phyloP scores from a whole-genome alignment of 2,329 filamentous ascomycete species.

The Neofusicoccum laricinum region DNA sequence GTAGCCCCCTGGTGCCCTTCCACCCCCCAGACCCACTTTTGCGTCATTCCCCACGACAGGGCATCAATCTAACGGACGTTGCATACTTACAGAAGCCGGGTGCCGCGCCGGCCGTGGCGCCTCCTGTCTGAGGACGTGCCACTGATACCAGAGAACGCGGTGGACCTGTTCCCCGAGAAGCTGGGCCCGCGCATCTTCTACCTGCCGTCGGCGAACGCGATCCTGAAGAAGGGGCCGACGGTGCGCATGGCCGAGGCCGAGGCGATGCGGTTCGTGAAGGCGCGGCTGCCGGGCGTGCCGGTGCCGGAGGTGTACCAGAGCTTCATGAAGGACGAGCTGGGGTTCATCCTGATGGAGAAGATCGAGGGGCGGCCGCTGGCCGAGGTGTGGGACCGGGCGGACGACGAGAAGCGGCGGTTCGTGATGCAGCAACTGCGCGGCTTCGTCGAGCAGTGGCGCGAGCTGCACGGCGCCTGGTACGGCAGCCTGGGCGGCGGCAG shows the following conservation, averaged over 20 bases:
- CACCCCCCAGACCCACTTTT: constrained; percentile 3
- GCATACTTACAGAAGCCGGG: constrained; percentile 11
- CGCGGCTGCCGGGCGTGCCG: background rate
- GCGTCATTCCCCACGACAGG: background rate
- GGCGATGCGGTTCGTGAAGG: constrained; percentile 9
- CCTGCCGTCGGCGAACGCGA: constrained; percentile 13
- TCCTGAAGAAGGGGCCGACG: constrained; percentile 14
- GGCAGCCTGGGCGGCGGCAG: constrained; percentile 19
- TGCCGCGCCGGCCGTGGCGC: constrained; percentile 7
- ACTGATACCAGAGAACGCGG: constrained; percentile 14
- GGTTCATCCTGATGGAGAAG: constrained; percentile 23
- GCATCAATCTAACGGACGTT: constrained; percentile 14
- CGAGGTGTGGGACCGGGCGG: constrained; percentile 18
- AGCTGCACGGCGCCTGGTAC: constrained; percentile 19
- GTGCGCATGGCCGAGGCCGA: constrained; percentile 15
- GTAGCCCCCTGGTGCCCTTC: background rate
- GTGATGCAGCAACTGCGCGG: constrained; percentile 19
- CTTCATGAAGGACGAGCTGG: constrained; percentile 12
- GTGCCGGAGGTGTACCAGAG: constrained; percentile 15
- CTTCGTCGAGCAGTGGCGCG: constrained; percentile 18
- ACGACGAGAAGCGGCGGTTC: constrained; percentile 5
- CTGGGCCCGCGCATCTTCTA: constrained; percentile 14
- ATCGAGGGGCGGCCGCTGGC: constrained; percentile 19
- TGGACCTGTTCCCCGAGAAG: constrained; percentile 14
- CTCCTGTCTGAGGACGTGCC: constrained; percentile 15